Percentiles rank a stretch among this genome's conserved stretches.
These are phyloP conservation scores for Metroxylon sagu DNA, from an alignment of 176 grass and related monocot genomes.

Conservation along the genomic window DNA sequence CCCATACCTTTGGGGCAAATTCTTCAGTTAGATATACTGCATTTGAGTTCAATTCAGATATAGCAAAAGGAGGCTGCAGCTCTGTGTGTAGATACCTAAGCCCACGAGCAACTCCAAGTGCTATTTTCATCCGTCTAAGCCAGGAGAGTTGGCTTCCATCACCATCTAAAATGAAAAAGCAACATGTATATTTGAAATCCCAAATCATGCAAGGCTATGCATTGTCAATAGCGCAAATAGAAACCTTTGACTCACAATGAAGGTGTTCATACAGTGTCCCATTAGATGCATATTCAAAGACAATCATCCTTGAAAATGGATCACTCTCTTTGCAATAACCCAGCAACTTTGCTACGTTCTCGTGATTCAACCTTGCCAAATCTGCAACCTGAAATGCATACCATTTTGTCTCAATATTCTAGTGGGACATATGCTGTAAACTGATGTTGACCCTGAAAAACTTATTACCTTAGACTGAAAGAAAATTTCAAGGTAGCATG, in stretches of 20 bases:
- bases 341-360: slow-evolving; percentile 72
- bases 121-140: slow-evolving; percentile 91
- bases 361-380: slow-evolving; percentile 74
- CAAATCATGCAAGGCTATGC: too few relatives aligned
- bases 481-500: slow-evolving; percentile 74
- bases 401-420: slow-evolving; percentile 4
- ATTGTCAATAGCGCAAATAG: too few relatives aligned
- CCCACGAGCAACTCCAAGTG: slow-evolving; percentile 74
- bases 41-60: slow-evolving; percentile 71
- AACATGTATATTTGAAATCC: too few relatives aligned
- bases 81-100: slow-evolving; percentile 77
- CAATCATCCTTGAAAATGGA: slow-evolving; percentile 77
- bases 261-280: slow-evolving; percentile 87
- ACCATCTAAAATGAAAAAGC: slow-evolving; percentile 39
- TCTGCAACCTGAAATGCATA: slow-evolving; percentile 58
- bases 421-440: not conserved
- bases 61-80: slow-evolving; percentile 53
- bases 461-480: slow-evolving; percentile 70
- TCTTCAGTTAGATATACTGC: slow-evolving; percentile 78
- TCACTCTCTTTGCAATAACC: slow-evolving; percentile 92
- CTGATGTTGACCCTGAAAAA: not conserved
- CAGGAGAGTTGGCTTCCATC: slow-evolving; percentile 78
- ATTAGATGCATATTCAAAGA: slow-evolving; percentile 93
- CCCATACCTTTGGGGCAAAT: slow-evolving; percentile 71
- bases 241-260: slow-evolving; percentile 46